phyloP scores from a whole-genome alignment of 1,284 basidiomycete genomes.

The Apiotrichum veenhuisii region DNA sequence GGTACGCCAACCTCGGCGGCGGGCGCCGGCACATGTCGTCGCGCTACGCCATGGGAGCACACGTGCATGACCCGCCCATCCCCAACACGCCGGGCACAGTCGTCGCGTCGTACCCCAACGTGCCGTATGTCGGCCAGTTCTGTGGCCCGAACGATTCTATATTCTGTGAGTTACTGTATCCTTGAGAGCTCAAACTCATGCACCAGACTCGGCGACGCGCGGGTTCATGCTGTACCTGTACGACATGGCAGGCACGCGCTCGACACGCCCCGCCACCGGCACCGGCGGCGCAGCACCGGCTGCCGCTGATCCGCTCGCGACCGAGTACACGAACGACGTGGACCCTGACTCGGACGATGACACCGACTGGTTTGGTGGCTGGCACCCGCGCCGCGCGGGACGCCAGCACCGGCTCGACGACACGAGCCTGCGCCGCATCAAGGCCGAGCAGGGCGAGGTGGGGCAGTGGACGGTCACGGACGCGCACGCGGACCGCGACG shows the following conservation, averaged over 20 bases:
- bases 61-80: slow-evolving; percentile 59
- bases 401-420: slow-evolving; percentile 34
- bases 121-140: slow-evolving; percentile 91
- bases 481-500: slow-evolving; percentile 86
- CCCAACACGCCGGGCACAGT: slow-evolving; percentile 85
- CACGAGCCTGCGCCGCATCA: slow-evolving; percentile 69
- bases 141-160: slow-evolving; percentile 53
- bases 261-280: slow-evolving; percentile 3
- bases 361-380: slow-evolving; percentile 41
- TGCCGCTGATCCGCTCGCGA: slow-evolving; percentile 5
- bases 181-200: background rate
- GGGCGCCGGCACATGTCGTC: background rate
- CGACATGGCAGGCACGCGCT: slow-evolving; percentile 56
- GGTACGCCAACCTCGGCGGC: slow-evolving; percentile 1
- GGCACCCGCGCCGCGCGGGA: background rate
- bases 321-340: slow-evolving; percentile 3
- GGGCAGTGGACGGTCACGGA: slow-evolving; percentile 92
- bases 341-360: slow-evolving; percentile 21
- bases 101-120: slow-evolving; percentile 73
- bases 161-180: slow-evolving; percentile 26
- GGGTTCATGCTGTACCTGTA: slow-evolving; percentile 87
- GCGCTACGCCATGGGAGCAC: background rate
- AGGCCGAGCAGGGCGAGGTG: slow-evolving; percentile 69
- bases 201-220: slow-evolving; percentile 52
- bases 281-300: background rate